Evolutionary conservation across 805 yeast genomes (phyloP).

Genomic region (Cyberlindnera meyerae): DNA sequence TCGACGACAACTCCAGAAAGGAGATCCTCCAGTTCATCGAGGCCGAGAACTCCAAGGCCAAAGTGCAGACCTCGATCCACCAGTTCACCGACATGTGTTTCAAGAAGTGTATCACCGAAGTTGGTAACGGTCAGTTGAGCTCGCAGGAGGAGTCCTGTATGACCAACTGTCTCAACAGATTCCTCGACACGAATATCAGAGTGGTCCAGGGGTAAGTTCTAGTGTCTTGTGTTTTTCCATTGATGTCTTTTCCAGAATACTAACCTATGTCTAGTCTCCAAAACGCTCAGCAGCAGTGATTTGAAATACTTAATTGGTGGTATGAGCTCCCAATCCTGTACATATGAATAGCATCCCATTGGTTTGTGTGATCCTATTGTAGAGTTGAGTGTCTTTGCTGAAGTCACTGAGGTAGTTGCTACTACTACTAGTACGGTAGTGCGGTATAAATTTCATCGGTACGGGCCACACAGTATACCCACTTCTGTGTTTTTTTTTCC

Average conservation of each 20-base stretch:
- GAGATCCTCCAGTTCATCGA: constrained; percentile 76
- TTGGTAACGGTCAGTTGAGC: constrained; percentile 46
- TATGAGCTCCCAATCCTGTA: no score
- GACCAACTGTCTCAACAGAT: constrained; percentile 76
- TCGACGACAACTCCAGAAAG: constrained; percentile 67
- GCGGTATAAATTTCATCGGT: no score
- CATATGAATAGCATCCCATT: no score
- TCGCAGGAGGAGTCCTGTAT: constrained; percentile 66
- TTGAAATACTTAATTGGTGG: background rate
- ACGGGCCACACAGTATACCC: no score
- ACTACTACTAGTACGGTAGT: no score
- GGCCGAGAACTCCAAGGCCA: constrained; percentile 78
- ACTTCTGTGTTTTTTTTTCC: no score
- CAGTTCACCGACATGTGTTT: constrained; percentile 87
- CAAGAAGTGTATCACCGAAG: constrained; percentile 65
- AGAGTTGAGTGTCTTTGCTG: no score
- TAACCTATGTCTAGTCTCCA: constrained; percentile 13
- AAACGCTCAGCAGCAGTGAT: constrained; percentile 16
- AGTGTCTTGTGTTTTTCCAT: constrained; percentile 1
- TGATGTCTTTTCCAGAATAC: background rate
- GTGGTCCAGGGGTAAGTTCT: constrained; percentile 52
- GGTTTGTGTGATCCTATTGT: no score
- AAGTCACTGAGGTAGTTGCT: no score
- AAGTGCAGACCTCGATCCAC: constrained; percentile 83
- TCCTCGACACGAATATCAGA: constrained; percentile 80